Evolutionary conservation across 164 flowering plant genomes (phyloP).

Genomic region (Sextonia rubra): DNA sequence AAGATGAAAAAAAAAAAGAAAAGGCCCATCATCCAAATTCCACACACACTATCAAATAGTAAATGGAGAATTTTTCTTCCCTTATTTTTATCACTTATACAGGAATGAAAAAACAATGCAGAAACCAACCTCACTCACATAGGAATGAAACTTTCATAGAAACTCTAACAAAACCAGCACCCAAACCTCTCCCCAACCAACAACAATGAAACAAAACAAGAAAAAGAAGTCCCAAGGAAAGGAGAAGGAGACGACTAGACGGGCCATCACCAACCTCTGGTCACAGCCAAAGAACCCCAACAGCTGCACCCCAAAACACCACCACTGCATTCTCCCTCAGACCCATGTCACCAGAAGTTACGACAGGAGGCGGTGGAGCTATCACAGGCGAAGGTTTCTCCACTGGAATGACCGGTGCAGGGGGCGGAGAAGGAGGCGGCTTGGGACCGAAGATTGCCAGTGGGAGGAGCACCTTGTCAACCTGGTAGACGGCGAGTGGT

Average conservation of each 20-base stretch:
- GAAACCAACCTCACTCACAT: not conserved
- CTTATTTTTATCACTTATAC: not conserved
- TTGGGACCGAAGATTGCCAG: constrained; percentile 42
- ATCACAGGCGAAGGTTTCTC: constrained; percentile 21
- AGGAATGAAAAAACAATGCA: not conserved
- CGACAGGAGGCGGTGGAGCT: not conserved
- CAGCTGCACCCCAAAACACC: not conserved
- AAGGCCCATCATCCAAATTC: no score
- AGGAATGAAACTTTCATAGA: not conserved
- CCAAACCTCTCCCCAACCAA: not conserved
- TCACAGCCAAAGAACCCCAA: not conserved
- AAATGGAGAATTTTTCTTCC: not conserved
- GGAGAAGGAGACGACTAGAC: not conserved
- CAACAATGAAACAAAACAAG: not conserved
- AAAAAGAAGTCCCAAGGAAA: not conserved
- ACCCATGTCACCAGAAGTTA: not conserved
- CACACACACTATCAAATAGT: no score
- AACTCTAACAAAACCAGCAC: not conserved
- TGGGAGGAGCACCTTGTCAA: constrained; percentile 78
- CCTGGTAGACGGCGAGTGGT: constrained; percentile 68
- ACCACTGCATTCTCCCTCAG: not conserved
- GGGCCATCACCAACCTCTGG: not conserved
- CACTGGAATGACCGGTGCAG: constrained; percentile 35
- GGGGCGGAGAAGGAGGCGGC: constrained; percentile 52
- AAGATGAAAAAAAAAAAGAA: no score